Base-by-base conservation (phyloP, 164 flowering plant species). In the Umbellularia californica region DNA sequence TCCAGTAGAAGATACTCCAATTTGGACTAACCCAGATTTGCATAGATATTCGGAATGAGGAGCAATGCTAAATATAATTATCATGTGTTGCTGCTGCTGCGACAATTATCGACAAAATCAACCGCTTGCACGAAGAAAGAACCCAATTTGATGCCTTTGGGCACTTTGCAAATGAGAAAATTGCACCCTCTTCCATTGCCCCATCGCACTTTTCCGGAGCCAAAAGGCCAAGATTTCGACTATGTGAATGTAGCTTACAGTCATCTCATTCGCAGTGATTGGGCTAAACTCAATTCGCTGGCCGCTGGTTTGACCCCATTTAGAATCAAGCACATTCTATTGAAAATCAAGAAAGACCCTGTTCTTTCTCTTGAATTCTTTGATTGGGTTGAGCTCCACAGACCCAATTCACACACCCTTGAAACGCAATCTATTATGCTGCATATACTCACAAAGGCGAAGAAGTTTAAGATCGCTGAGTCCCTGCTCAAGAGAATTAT, bases 181-280 rank as follows among this genome's bases (percentile, higher is more conserved):
- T 35, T 64, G 20, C 76, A 77, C 64, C 81, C 88, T 55, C 79
- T 88, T 71, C 91, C 97, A 25, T 41, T 92, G 41, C 98, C 98
- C 6, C 91, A 91, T 75, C 81, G 89, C 75, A 86, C 86, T 22
- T 47, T 90, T 47, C 90, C 89, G 9, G 89, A 87, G 63, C 91
- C 92, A 30, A 90, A 77, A 82, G 98, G 97, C 19, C 92, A 87
- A 71, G 98, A 93, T 76, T 87, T 90, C 28, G 97, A 95, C 78
- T 90, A 87, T 65, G 79, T 95, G n/a, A 93, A 88, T 75, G 87
- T 95, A 50, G 94, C 87, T 9, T 80, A 91, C 71, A 95, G 97
- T 76, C 95, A 93, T 79, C 84, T 95, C 2, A 70, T 91, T 19
- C 92, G 90, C 76, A 81, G 88, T 3, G 94, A 93, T 64, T 95